Percentiles rank a stretch among this genome's conserved stretches.
Evolutionary conservation across 75 land plant species (phyloP).

Genomic region (Sequoiadendron giganteum): DNA sequence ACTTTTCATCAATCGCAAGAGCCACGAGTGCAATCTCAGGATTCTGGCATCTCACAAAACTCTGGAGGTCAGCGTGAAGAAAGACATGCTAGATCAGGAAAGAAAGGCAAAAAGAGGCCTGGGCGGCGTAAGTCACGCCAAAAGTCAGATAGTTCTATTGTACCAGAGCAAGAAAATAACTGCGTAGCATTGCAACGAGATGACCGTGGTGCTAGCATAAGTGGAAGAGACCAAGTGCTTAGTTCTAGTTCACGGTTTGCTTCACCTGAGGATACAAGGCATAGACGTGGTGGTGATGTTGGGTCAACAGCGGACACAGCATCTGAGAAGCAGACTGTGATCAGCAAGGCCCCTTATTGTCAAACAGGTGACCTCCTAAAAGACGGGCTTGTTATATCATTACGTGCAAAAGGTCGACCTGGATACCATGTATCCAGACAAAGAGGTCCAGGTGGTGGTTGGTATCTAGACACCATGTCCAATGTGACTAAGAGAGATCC

Average conservation of each 20-base stretch:
- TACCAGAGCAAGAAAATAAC: slow-evolving; percentile 53
- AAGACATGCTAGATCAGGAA: slow-evolving; percentile 66
- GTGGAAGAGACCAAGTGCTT: slow-evolving; percentile 66
- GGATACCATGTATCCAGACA: slow-evolving; percentile 90
- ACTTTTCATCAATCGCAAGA: slow-evolving; percentile 35
- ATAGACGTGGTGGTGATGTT: slow-evolving; percentile 31
- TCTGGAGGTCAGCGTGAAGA: slow-evolving; percentile 43
- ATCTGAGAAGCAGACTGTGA: slow-evolving; percentile 25
- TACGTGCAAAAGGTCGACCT: slow-evolving; percentile 60
- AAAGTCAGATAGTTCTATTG: slow-evolving; percentile 34
- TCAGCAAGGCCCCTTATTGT: slow-evolving; percentile 21
- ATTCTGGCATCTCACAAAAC: slow-evolving; percentile 44
- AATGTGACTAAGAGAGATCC: slow-evolving; percentile 94
- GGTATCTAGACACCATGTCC: slow-evolving; percentile 83
- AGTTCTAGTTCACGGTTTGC: slow-evolving; percentile 84
- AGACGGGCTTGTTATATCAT: slow-evolving; percentile 83
- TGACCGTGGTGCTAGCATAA: slow-evolving; percentile 57
- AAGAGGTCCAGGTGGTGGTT: slow-evolving; percentile 88
- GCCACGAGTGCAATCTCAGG: slow-evolving; percentile 39
- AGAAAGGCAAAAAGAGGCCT: slow-evolving; percentile 88
- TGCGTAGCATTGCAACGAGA: slow-evolving; percentile 61
- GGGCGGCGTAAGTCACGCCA: slow-evolving; percentile 70
- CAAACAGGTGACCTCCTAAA: slow-evolving; percentile 61
- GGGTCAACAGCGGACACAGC: slow-evolving; percentile 37
- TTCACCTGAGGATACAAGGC: slow-evolving; percentile 80